These are phyloP conservation scores for Diutina rugosa DNA, from an alignment of 1,139 yeast genomes.

Conservation along the genomic window DNA sequence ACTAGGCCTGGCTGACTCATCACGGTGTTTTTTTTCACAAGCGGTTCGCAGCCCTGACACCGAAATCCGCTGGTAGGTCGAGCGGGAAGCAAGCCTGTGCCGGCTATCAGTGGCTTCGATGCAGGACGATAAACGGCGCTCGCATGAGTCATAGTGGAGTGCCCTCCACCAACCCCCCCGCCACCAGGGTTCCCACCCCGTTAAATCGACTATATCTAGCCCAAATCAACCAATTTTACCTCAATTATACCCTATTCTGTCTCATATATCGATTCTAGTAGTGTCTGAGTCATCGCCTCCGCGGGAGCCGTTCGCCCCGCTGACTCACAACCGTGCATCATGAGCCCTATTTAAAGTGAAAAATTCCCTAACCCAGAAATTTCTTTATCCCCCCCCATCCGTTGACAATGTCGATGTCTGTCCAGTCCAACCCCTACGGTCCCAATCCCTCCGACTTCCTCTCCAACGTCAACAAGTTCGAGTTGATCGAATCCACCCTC, in stretches of 20 bases:
- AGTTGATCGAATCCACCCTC: constrained; percentile 41
- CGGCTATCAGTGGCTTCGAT: neutral
- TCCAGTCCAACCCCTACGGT: constrained; percentile 35
- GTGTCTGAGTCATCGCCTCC: too few relatives aligned
- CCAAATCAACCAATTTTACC: too few relatives aligned
- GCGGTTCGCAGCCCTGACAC: neutral
- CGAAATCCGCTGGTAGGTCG: neutral
- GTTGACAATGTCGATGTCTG: neutral
- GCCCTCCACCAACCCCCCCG: neutral
- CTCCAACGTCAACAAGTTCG: constrained; percentile 39
- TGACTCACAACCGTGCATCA: constrained; percentile 1
- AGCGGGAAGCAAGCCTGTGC: neutral
- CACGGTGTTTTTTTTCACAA: neutral
- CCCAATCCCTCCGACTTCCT: constrained; percentile 47
- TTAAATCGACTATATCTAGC: too few relatives aligned
- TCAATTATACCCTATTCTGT: too few relatives aligned
- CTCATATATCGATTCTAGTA: too few relatives aligned
- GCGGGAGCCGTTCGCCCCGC: neutral
- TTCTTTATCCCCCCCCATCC: neutral
- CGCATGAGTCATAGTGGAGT: neutral
- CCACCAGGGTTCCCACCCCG: neutral
- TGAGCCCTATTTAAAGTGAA: neutral
- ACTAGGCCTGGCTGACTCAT: too few relatives aligned
- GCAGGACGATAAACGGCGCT: constrained; percentile 2
- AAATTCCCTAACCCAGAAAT: neutral